phyloP scores from a whole-genome alignment of 1,284 basidiomycete genomes.

The Fomitopsis schrenkii region DNA sequence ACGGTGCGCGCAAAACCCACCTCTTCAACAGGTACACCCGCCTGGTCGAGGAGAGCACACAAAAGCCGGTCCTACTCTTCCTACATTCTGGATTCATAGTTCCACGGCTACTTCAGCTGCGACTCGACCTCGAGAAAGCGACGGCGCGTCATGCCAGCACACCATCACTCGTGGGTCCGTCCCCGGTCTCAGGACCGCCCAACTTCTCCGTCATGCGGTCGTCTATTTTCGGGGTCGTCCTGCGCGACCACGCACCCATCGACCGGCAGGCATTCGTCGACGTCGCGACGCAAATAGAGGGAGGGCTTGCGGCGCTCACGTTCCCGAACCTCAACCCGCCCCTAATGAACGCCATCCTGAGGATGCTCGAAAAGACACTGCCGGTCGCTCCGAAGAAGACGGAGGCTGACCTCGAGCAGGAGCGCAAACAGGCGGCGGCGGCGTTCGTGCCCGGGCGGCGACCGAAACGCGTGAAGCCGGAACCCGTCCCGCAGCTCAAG shows the following conservation, averaged over 20 bases:
- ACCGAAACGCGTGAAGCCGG: slow-evolving; percentile 50
- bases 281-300: slow-evolving; percentile 52
- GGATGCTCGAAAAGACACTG: slow-evolving; percentile 62
- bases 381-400: slow-evolving; percentile 55
- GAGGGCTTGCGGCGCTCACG: slow-evolving; percentile 62
- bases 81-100: slow-evolving; percentile 68
- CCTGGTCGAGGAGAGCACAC: slow-evolving; percentile 50
- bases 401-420: slow-evolving; percentile 41
- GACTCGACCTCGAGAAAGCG: slow-evolving; percentile 58
- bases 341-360: slow-evolving; percentile 60
- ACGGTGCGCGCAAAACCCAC: slow-evolving; percentile 67
- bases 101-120: slow-evolving; percentile 56
- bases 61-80: slow-evolving; percentile 65
- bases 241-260: slow-evolving; percentile 54
- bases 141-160: slow-evolving; percentile 37
- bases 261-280: slow-evolving; percentile 42
- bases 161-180: slow-evolving; percentile 39
- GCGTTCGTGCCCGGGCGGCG: slow-evolving; percentile 58
- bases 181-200: slow-evolving; percentile 30
- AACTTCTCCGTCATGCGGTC: slow-evolving; percentile 64
- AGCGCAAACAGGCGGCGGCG: slow-evolving; percentile 49
- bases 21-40: slow-evolving; percentile 72
- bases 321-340: slow-evolving; percentile 70
- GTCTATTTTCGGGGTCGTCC: slow-evolving; percentile 66
- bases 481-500: slow-evolving; percentile 56